These are phyloP conservation scores for Colletotrichum godetiae DNA, from an alignment of 2,329 filamentous ascomycete genomes.

Conservation along the genomic window DNA sequence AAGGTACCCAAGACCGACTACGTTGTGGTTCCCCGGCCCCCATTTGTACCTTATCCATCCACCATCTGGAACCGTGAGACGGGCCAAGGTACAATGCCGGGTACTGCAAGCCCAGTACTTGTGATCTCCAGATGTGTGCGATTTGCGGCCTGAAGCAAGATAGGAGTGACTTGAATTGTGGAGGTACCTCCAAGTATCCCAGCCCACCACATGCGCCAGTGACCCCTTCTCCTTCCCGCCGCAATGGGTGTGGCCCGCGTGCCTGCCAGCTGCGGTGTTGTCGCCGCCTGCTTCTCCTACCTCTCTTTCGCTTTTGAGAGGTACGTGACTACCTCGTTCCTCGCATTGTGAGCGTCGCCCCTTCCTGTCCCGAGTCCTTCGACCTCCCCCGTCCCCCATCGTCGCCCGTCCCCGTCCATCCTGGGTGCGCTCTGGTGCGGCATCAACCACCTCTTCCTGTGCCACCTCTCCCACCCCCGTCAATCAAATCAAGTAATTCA, in stretches of 20 bases:
- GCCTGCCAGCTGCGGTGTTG: background rate
- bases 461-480: background rate
- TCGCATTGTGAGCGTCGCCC: background rate
- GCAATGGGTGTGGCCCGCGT: background rate
- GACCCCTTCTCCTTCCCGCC: background rate
- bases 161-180: background rate
- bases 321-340: background rate
- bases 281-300: background rate
- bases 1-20: background rate
- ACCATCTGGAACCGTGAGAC: background rate
- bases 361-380: background rate
- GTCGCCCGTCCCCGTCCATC: background rate
- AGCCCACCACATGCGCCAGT: slow-evolving; percentile 8
- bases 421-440: background rate
- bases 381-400: background rate
- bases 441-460: background rate
- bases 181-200: background rate
- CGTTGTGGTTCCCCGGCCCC: background rate
- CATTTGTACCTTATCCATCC: background rate
- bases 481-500: background rate
- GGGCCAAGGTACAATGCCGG: background rate
- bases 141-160: background rate
- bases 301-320: background rate
- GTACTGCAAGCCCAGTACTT: background rate
- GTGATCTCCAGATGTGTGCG: background rate